Base-by-base conservation (phyloP, 805 yeast genomes). In the Starmera dryadoides region DNA sequence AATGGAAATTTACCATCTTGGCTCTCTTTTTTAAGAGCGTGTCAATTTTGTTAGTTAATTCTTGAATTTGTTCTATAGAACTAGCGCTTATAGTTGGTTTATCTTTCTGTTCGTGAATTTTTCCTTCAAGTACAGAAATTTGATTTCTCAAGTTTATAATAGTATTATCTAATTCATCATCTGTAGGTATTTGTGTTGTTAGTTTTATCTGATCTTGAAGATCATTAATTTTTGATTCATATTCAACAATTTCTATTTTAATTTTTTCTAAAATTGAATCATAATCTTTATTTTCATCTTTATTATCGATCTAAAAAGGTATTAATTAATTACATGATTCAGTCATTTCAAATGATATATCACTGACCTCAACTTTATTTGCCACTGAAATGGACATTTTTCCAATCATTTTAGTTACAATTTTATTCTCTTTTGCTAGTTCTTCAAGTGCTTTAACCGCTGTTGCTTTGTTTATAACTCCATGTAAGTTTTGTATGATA, bases 401-500 rank as follows among this genome's bases (percentile, higher is more conserved):
- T 0, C 78, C 79, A 41, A 68, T 68, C 6, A 58, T 37, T 45
- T 71, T 73, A 0, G 59, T 48, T 0, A 61, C 42, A 22, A 73
- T 56, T 38, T 59, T 62, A 0, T 55, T 59, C 10, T 62, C 53
- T 4, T 41, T 44, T 0, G 58, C 56, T 26, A 74, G 49, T 4
- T 45, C 43, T 3, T 70, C 73, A 29, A 74, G 42, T 1, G 68
- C 55, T 41, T 59, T 64, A 0, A 52, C 30, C 34, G 66, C 62
- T 6, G 50, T 52, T 2, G 62, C 34, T 39, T 68, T 73, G 4
- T 53, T 44, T 1, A 69, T 42, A 30, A 56, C 58, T 30, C 63
- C 68, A 37, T 71, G 75, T 28, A 73, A 43, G 37, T 73, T 74
- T 35, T 62, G 60, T 3, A 67, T 49, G 9, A 74, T 59, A 49